Base-by-base conservation (phyloP, 23 red algal genomes). In the Pyropia haitanensis region DNA sequence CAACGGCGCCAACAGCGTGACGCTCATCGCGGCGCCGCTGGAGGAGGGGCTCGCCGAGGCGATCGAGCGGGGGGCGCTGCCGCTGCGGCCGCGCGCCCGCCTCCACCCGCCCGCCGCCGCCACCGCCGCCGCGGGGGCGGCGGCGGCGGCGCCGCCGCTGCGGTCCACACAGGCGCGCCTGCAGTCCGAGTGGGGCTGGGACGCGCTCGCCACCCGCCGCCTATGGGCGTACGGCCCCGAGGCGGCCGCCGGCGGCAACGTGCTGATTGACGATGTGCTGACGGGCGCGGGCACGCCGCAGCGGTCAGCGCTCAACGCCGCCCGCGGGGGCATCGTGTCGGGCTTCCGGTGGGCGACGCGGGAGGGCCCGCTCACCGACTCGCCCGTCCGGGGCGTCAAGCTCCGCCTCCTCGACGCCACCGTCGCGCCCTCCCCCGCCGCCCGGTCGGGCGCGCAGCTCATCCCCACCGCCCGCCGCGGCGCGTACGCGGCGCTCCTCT, bases 171-270 rank as follows among this genome's bases (percentile, higher is more conserved):
- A 46, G 26, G 53, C 39, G 46, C 48, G 24, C 14, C 30, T 77
- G 34, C 72, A 56, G 48, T 28, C 28, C 49, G 70, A 95, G 29
- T 81, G 39, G 18, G 90, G 83, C 7, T 95, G 90, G 90, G 90
- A 95, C 64, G 70, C 69, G 4, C 53, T 95, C 28, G 90, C 90
- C n/a, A 73, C 90, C 19, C 61, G 64, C 29, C 76, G 73, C 12
- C 39, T 95, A 63, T 95, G 90, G 90, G 75, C 90, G 44, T 95
- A 87, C 69, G 90, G 90, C 52, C 90, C 90, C 2, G 69, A 86
- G 49, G 44, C 34, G 33, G 19, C 27, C 0, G 48, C 34, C 0
- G 90, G 90, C 67, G 80, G 80, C 17, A 95, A 95, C 53, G 67
- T 63, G 20, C 68, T 95, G 2, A 52, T 95, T 6, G 79, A 95